phyloP scores from a whole-genome alignment of 805 yeast genomes.

The Yarrowia deformans region DNA sequence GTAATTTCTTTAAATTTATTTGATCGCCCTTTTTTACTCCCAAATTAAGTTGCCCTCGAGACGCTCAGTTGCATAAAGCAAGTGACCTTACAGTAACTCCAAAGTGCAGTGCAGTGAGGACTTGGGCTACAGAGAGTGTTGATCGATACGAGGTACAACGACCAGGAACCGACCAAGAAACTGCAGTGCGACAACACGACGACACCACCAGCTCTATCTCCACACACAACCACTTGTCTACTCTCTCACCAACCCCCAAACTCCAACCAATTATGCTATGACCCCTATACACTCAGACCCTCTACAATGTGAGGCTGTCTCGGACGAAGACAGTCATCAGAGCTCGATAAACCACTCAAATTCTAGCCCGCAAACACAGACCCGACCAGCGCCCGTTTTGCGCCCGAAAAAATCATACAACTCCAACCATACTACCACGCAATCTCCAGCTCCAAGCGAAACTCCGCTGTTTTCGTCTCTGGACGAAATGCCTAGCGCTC shows the following conservation, averaged over 20 bases:
- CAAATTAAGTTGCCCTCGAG: too few species aligned
- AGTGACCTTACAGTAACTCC: too few species aligned
- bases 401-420: slow-evolving; percentile 7
- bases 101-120: too few species aligned
- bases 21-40: too few species aligned
- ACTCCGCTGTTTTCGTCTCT: slow-evolving; percentile 19
- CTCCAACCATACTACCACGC: background rate
- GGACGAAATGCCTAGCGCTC: slow-evolving; percentile 50
- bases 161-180: too few species aligned
- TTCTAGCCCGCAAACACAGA: background rate
- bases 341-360: background rate
- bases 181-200: too few species aligned
- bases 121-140: too few species aligned
- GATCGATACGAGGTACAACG: too few species aligned
- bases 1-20: too few species aligned
- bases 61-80: too few species aligned
- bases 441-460: background rate
- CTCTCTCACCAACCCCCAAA: background rate
- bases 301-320: slow-evolving; percentile 13
- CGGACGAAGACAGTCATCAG: slow-evolving; percentile 9
- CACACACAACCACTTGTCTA: too few species aligned
- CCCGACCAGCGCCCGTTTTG: background rate
- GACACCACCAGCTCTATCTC: too few species aligned
- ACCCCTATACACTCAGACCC: slow-evolving; percentile 13
- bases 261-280: slow-evolving; percentile 6